Evolutionary conservation across 106 monocot genomes (phyloP), one percentile per base, ranked within the genome.

Genomic region (Posidonia australis): DNA sequence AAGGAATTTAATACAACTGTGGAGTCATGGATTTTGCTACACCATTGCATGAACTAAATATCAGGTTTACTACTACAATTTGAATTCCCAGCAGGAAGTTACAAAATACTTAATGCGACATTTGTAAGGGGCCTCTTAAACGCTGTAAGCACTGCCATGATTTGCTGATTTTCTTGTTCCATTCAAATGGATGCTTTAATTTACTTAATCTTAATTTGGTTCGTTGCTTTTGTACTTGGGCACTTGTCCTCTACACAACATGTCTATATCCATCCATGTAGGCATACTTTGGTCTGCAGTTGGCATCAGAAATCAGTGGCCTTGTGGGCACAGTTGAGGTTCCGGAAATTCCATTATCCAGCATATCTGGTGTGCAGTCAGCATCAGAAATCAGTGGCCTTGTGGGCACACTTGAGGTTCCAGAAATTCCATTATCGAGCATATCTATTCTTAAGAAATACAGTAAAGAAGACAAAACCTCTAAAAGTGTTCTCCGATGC

Each of bases 11-110:
- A 13, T 88, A 88, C 63, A 63, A 63, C 20, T 98, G 98, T 68
- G 70, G 66, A 20, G 76, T 91, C 46, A 65, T 80, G 25, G 87
- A 83, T 31, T 60, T 98, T 28, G 91, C 91, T 26, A 98, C 85
- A 31, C 98, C 98, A 41, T 67, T 98, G 23, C 91, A 98, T 70
- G 98, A 98, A 77, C 64, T 86, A 43, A 91, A 83, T 52, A 91
- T 98, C 53, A 73, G 46, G 14, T 85, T 98, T 67, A 62, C 58
- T 13, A 91, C 98, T 63, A 71, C 83, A 10, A 36, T 98, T 72
- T 79, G 80, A n/a, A 46, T 91, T 69, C 98, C 98, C n/a, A 64
- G 27, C 20, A 80, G 98, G 71, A 91, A 60, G 43, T 18, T 91
- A 36, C 98, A 98, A 25, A 91, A 98, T 73, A 91, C 98, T 25